A percentile compares a stretch with the other conserved stretches of the same genome.
These are phyloP conservation scores for Sonneratia alba DNA, from an alignment of 345 rosid species.

Conservation along the genomic window DNA sequence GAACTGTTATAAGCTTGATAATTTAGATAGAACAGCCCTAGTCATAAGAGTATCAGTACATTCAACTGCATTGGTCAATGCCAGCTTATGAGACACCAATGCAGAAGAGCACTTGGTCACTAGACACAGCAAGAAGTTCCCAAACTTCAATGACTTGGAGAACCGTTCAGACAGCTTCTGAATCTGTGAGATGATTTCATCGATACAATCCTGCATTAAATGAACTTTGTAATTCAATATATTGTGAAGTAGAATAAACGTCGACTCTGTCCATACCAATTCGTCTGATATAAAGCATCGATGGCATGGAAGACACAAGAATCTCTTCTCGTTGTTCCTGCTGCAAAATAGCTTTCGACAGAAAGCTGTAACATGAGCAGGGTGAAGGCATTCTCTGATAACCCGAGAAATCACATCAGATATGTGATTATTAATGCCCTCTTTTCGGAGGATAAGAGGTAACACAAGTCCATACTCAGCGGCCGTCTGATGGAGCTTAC, in stretches of 20 bases:
- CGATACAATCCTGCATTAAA: slow-evolving; percentile 50
- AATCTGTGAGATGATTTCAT: slow-evolving; percentile 35
- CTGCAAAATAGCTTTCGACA: slow-evolving; percentile 60
- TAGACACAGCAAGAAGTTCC: slow-evolving; percentile 56
- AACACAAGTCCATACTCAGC: slow-evolving; percentile 50
- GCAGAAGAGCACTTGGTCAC: slow-evolving; percentile 37
- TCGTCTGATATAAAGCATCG: slow-evolving; percentile 35
- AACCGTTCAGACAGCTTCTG: slow-evolving; percentile 28
- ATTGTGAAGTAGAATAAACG: slow-evolving; percentile 50
- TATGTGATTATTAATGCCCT: slow-evolving; percentile 48
- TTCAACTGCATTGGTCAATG: slow-evolving; percentile 42
- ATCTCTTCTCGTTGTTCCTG: slow-evolving; percentile 31
- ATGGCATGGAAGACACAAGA: slow-evolving; percentile 50
- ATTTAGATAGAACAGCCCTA: slow-evolving; percentile 49
- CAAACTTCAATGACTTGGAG: slow-evolving; percentile 54
- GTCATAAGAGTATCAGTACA: slow-evolving; percentile 57
- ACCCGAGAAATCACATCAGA: slow-evolving; percentile 51
- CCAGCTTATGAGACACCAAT: slow-evolving; percentile 39
- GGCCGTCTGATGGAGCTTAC: slow-evolving; percentile 57
- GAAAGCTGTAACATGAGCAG: slow-evolving; percentile 61
- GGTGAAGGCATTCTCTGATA: slow-evolving; percentile 63
- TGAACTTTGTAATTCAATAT: slow-evolving; percentile 44
- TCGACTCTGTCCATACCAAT: slow-evolving; percentile 60
- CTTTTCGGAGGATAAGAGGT: slow-evolving; percentile 42
- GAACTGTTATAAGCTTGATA: slow-evolving; percentile 35